Base-by-base conservation (phyloP, 2,329 filamentous ascomycete genomes). In the Botryotinia narcissicola region DNA sequence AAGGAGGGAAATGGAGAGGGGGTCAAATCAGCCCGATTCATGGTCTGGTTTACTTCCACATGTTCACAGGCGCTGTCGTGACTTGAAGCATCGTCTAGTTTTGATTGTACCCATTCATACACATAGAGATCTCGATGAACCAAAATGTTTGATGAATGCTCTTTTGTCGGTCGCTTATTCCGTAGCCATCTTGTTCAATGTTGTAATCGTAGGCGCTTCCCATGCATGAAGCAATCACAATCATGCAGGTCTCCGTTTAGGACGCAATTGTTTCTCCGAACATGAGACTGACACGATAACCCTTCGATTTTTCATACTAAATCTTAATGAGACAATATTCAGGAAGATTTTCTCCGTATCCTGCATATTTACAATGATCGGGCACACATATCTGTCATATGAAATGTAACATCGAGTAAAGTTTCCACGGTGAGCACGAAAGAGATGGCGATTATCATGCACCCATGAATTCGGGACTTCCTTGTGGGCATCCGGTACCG, bases 401-500 rank as follows among this genome's bases (percentile, higher is more conserved):
- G 64, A 20, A 40, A 25, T 69, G 66, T 44, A 69, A 69, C 48
- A 42, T 54, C 66, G 66, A 57, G 35, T 42, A 32, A 10, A 48
- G 66, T 42, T 57, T 57, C 66, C 66, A 57, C 16, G 18, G 37
- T 42, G 48, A 42, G n/a, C n/a, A 32, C 64, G 10, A 40, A 57
- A 40, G 44, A 69, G 54, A 51, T 42, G 14, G 66, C 37, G 48
- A 68, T 32, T 42, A 29, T 25, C 48, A 68, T 57, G 48, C 66
- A 66, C 40, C n/a, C 51, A 70, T 70, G 22, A 29, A 70, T 46
- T 61, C 54, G 67, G 67, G 12, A 44, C 22, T 70, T 61, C 59
- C 54, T 46, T 35, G 51, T 70, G 35, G 42, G 44, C 18, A 70
- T n/a, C 68, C 40, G 68, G 54, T 70, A 70, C 68, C 54, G 68